phyloP scores from a whole-genome alignment of 495 filamentous ascomycete genomes.

The Mytilinidion resinicola region DNA sequence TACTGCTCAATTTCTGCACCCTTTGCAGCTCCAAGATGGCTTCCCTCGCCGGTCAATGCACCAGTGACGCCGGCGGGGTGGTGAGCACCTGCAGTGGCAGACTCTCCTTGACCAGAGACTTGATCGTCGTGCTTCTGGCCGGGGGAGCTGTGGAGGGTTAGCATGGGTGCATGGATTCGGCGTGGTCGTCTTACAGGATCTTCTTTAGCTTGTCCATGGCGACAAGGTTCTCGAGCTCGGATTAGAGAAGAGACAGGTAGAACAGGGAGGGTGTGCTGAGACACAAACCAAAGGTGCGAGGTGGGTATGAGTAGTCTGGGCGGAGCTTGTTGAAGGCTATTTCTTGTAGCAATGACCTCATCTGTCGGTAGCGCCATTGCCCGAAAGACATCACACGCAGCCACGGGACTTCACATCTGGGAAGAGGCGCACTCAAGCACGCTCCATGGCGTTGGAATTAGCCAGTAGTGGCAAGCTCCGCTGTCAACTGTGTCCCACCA shows the following conservation, averaged over 20 bases:
- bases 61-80: background rate
- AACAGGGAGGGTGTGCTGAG: background rate
- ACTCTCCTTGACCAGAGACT: constrained; percentile 13
- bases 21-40: constrained; percentile 10
- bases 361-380: background rate
- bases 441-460: too few species aligned
- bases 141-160: constrained; percentile 10
- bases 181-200: constrained; percentile 22
- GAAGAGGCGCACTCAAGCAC: too few species aligned
- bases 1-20: too few species aligned
- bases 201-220: constrained; percentile 34
- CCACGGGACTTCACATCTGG: too few species aligned
- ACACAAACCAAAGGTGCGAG: background rate
- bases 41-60: constrained; percentile 17
- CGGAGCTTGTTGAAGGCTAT: background rate
- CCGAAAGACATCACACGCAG: background rate
- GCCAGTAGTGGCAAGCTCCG: too few species aligned
- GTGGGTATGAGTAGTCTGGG: background rate
- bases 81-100: background rate
- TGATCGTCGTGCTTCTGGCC: constrained; percentile 19
- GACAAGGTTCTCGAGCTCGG: background rate
- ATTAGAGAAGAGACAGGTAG: background rate
- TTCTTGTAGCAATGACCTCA: background rate
- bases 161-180: background rate
- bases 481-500: too few species aligned